phyloP scores from a whole-genome alignment of 2,329 filamentous ascomycete genomes.

The Exophiala lecanii-corni region DNA sequence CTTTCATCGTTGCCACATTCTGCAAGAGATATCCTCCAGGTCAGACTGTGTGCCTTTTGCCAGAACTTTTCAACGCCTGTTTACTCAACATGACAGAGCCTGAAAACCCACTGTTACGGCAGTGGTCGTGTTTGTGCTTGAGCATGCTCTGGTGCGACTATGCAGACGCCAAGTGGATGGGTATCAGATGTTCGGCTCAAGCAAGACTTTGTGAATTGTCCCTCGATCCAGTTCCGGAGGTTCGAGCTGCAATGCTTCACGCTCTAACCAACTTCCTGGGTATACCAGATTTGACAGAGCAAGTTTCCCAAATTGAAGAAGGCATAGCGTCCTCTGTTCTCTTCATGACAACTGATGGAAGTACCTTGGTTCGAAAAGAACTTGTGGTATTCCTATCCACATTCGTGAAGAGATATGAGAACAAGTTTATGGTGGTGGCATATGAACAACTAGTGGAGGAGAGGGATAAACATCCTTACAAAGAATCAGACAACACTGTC shows the following conservation, averaged over 20 bases:
- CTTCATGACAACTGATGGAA: constrained; percentile 89
- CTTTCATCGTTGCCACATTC: constrained; percentile 94
- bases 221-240: constrained; percentile 84
- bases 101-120: constrained; percentile 80
- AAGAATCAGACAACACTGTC: constrained; percentile 30
- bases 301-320: constrained; percentile 87
- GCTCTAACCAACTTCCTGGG: constrained; percentile 91
- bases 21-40: constrained; percentile 93
- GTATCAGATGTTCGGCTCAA: constrained; percentile 83
- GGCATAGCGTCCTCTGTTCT: constrained; percentile 83
- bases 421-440: constrained; percentile 84
- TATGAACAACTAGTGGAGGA: constrained; percentile 89
- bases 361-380: constrained; percentile 89
- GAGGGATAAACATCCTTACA: constrained; percentile 59
- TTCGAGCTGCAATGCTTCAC: constrained; percentile 87
- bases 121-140: constrained; percentile 94
- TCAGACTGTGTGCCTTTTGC: constrained; percentile 84
- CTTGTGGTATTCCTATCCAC: constrained; percentile 89
- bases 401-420: constrained; percentile 85
- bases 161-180: constrained; percentile 90
- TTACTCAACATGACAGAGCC: constrained; percentile 76
- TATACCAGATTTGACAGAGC: constrained; percentile 85
- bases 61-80: constrained; percentile 70
- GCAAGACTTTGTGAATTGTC: constrained; percentile 73
- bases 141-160: constrained; percentile 92